Evolutionary conservation across 2,329 filamentous ascomycete genomes (phyloP).

Genomic region (Scolecobasidium constrictum): DNA sequence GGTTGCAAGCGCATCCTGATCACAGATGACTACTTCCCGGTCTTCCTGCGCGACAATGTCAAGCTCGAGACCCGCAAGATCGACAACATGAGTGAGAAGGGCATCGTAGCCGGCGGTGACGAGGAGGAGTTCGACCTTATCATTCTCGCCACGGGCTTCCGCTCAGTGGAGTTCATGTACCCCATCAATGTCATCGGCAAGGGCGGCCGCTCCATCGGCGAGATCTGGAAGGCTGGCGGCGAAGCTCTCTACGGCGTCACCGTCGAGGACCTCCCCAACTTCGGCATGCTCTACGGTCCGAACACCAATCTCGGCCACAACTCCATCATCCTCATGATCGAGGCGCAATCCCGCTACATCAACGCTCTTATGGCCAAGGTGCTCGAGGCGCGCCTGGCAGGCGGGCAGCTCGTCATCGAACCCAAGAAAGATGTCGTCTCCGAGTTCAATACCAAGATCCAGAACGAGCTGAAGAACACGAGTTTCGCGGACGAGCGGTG

Average conservation of each 20-base stretch:
- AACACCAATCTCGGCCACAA: conserved; percentile 46
- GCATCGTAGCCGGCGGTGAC: conserved; percentile 33
- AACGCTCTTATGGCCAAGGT: conserved; percentile 39
- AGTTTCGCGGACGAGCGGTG: conserved; percentile 45
- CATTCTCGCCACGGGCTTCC: conserved; percentile 49
- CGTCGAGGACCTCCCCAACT: conserved; percentile 43
- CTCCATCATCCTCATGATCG: conserved; percentile 51
- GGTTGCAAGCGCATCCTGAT: conserved; percentile 47
- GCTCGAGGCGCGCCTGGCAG: conserved; percentile 30
- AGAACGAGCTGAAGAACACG: conserved; percentile 30
- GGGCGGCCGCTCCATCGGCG: conserved; percentile 29
- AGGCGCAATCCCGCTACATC: conserved; percentile 45
- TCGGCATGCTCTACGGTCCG: conserved; percentile 47
- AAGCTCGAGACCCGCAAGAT: conserved; percentile 41
- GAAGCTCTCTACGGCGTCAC: conserved; percentile 40
- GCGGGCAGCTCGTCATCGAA: conserved; percentile 32
- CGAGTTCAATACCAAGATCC: conserved; percentile 36
- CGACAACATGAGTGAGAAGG: conserved; percentile 31
- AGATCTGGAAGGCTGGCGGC: conserved; percentile 45
- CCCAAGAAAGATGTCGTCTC: conserved; percentile 30
- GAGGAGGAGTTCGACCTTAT: conserved; percentile 44
- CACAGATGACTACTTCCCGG: conserved; percentile 45
- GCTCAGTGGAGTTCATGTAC: conserved; percentile 47
- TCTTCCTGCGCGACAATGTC: conserved; percentile 37
- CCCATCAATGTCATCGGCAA: conserved; percentile 40